A percentile compares a stretch with the other conserved stretches of the same genome.
Evolutionary conservation across 805 yeast species (phyloP).

Genomic region (Yarrowia sp.): DNA sequence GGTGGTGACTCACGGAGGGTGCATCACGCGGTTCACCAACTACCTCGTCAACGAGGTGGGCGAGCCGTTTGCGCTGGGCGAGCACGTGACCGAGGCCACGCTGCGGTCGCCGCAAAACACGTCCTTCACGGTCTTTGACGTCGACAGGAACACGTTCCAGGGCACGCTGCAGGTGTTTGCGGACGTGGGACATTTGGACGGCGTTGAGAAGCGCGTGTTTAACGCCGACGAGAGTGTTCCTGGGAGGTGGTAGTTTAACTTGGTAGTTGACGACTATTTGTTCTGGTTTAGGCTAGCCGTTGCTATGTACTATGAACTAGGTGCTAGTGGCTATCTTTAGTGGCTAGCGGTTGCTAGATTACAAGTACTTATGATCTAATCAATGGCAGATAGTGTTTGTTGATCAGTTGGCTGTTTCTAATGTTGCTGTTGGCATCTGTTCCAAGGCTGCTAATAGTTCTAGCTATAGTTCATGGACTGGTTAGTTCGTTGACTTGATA

Average conservation of each 20-base stretch:
- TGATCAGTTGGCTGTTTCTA: no score
- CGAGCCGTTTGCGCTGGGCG: slow-evolving; percentile 42
- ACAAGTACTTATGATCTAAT: no score
- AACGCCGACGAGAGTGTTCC: slow-evolving; percentile 6
- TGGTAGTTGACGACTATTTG: no score
- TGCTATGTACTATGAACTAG: no score
- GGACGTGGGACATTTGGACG: background rate
- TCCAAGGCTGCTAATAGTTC: no score
- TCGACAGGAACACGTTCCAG: slow-evolving; percentile 40
- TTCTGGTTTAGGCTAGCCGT: no score
- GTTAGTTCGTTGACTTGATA: no score
- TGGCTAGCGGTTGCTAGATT: no score
- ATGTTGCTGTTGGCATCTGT: no score
- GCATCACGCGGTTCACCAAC: slow-evolving; percentile 58
- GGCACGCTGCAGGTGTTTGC: slow-evolving; percentile 17
- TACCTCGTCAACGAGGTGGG: slow-evolving; percentile 45
- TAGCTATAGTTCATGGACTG: no score
- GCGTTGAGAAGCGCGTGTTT: background rate
- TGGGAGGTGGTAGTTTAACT: background rate
- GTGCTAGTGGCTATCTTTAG: no score
- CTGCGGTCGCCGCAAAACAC: slow-evolving; percentile 70
- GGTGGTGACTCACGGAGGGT: slow-evolving; percentile 79
- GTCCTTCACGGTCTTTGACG: slow-evolving; percentile 65
- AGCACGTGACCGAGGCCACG: slow-evolving; percentile 43
- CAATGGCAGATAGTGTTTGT: no score